phyloP scores from a whole-genome alignment of 192 early-diverging fungal genomes.

The Coemansia reversa region DNA sequence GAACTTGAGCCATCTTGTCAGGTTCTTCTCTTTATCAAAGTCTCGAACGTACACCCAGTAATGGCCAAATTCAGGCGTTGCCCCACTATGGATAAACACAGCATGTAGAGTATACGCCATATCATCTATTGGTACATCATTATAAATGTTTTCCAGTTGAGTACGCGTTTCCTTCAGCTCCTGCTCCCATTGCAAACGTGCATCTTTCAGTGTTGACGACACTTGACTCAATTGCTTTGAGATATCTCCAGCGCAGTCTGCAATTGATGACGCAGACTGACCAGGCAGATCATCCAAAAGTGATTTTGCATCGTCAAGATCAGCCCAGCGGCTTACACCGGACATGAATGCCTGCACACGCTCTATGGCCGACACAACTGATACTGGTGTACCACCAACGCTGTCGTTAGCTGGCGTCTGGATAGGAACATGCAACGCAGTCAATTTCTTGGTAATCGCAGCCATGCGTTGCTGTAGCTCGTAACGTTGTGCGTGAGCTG shows the following conservation, averaged over 20 bases:
- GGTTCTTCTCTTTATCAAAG: conserved; percentile 16
- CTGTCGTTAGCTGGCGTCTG: not conserved
- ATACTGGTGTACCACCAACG: conserved; percentile 2
- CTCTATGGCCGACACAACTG: conserved; percentile 34
- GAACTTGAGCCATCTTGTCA: conserved; percentile 68
- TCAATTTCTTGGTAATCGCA: conserved; percentile 7
- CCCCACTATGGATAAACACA: conserved; percentile 74
- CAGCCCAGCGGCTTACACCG: conserved; percentile 35
- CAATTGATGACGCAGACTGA: not conserved
- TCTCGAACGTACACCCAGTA: conserved; percentile 80
- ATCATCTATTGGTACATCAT: conserved; percentile 7
- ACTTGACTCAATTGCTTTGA: conserved; percentile 10
- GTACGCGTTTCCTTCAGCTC: not conserved
- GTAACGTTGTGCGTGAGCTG: not conserved
- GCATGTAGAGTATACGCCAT: conserved; percentile 67
- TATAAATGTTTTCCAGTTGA: conserved; percentile 29
- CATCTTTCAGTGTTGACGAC: conserved; percentile 3
- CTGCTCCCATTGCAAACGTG: conserved; percentile 16
- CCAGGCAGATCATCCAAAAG: conserved; percentile 27
- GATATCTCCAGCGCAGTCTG: conserved; percentile 4
- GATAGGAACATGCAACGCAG: conserved; percentile 18
- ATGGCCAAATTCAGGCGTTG: conserved; percentile 66
- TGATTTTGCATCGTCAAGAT: conserved; percentile 2
- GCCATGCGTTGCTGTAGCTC: conserved; percentile 11
- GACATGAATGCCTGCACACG: conserved; percentile 25